These are phyloP conservation scores for Salix suchowensis DNA, from an alignment of 345 rosid species.

Conservation along the genomic window DNA sequence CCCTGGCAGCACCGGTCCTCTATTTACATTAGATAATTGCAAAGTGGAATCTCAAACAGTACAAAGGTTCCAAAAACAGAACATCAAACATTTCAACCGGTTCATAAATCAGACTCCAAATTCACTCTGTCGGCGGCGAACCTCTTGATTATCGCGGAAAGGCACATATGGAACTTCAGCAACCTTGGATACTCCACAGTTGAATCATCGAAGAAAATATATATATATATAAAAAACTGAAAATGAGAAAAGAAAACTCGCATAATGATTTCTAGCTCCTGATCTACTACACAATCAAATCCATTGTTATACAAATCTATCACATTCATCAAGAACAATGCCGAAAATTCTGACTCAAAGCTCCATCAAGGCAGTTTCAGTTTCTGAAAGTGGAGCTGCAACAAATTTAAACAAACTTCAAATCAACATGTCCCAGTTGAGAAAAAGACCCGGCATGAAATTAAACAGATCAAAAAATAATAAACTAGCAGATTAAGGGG, in stretches of 20 bases:
- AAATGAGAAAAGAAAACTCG: not conserved
- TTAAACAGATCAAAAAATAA: not conserved
- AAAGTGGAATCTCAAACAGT: too few species aligned
- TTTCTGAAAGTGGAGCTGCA: conserved; percentile 86
- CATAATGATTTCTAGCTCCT: conserved; percentile 6
- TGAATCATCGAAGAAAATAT: not conserved
- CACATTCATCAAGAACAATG: conserved; percentile 14
- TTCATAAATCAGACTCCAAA: too few species aligned
- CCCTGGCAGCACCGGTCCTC: too few species aligned
- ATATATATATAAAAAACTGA: not conserved
- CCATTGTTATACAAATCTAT: conserved; percentile 16
- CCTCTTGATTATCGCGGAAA: not conserved
- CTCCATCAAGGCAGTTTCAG: conserved; percentile 76
- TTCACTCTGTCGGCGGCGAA: not conserved
- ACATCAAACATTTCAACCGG: too few species aligned
- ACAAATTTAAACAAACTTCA: conserved; percentile 15
- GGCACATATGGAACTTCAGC: not conserved
- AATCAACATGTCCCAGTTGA: not conserved
- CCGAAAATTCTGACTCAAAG: conserved; percentile 34
- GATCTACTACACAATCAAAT: conserved; percentile 26
- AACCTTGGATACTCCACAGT: not conserved
- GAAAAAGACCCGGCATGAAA: not conserved
- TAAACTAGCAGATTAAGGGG: too few species aligned
- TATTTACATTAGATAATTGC: too few species aligned
- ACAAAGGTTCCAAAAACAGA: too few species aligned